These are phyloP conservation scores for Tausonia pullulans DNA, from an alignment of 1,284 basidiomycete species.

Conservation along the genomic window DNA sequence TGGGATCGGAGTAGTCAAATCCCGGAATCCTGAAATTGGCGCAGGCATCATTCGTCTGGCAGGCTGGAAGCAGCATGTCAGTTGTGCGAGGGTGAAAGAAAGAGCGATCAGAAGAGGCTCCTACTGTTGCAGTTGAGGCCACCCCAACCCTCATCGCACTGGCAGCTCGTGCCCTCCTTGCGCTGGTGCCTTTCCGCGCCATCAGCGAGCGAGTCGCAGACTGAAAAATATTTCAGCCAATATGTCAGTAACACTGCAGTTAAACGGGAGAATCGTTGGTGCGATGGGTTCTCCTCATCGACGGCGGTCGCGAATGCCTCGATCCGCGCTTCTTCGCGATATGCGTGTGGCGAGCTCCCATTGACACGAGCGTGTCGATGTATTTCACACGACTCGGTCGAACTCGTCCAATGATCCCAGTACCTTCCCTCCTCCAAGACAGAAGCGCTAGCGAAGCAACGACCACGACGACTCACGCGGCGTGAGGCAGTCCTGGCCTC, in stretches of 20 bases:
- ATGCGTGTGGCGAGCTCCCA: no score
- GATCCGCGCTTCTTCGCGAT: no score
- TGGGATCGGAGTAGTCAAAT: conserved; percentile 32
- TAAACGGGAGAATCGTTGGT: no score
- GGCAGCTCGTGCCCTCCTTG: conserved; percentile 60
- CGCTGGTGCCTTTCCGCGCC: conserved; percentile 72
- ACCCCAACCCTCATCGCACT: conserved; percentile 87
- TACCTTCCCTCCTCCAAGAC: no score
- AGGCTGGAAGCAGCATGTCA: conserved; percentile 47
- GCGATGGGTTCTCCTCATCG: no score
- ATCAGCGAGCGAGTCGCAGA: conserved; percentile 83
- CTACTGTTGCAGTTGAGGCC: conserved; percentile 93
- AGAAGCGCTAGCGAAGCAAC: no score
- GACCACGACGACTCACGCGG: conserved; percentile 48
- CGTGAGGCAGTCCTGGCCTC: conserved; percentile 74
- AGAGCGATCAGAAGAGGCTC: conserved; percentile 21
- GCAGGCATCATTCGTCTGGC: conserved; percentile 69
- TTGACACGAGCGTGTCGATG: no score
- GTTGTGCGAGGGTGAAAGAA: background rate
- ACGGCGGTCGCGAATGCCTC: no score
- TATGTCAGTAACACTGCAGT: background rate
- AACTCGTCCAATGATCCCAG: no score
- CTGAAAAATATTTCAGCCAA: conserved; percentile 32
- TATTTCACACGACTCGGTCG: no score
- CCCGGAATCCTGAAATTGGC: conserved; percentile 45